Conservation (phyloP, 768 basidiomycete species). For the Ramaria rubella region DNA sequence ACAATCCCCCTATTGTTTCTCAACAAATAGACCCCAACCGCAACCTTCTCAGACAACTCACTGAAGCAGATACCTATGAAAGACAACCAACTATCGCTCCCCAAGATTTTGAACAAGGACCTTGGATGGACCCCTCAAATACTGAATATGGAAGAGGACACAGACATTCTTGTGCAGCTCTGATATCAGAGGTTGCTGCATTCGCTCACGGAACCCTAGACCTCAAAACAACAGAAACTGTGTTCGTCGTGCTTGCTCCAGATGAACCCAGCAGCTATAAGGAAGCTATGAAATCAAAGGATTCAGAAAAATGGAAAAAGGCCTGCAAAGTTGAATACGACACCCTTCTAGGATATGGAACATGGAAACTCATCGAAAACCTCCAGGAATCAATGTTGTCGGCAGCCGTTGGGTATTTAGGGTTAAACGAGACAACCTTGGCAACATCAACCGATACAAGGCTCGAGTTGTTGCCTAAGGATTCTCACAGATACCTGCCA, state of each 20-base stretch:
- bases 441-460: constrained; percentile 18
- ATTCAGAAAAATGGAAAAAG: constrained; percentile 4
- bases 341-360: constrained; percentile 8
- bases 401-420: constrained; percentile 21
- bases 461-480: constrained; percentile 24
- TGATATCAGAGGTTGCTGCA: background rate
- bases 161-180: background rate
- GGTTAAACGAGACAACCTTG: constrained; percentile 19
- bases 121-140: background rate
- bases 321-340: background rate
- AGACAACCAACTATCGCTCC: background rate
- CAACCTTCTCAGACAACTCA: background rate
- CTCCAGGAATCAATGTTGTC: constrained; percentile 17
- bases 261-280: background rate
- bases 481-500: constrained; percentile 17
- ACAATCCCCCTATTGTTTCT: constrained; percentile 28
- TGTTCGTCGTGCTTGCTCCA: background rate
- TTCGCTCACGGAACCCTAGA: background rate
- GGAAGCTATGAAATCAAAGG: constrained; percentile 10
- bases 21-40: background rate
- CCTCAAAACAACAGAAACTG: background rate
- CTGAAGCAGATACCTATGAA: background rate
- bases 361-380: constrained; percentile 19
- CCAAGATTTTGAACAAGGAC: background rate
- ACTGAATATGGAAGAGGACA: background rate